Conservation (phyloP, 257 asterid genomes). For the Fraxinus cuspidata region DNA sequence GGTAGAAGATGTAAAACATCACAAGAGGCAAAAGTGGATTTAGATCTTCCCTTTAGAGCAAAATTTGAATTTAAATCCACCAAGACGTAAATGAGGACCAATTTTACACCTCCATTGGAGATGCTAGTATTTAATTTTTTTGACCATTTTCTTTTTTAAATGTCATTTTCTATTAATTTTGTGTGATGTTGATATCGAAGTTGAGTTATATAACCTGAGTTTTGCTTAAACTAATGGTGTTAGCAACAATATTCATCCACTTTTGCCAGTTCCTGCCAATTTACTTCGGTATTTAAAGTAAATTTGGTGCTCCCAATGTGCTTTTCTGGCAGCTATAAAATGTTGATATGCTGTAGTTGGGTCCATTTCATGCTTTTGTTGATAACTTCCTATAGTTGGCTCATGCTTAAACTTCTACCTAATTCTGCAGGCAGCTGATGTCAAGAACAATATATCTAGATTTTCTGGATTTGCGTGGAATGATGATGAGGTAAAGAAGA, state of each 20-base stretch:
- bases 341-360: constrained; percentile 10
- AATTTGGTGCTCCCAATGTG: not conserved
- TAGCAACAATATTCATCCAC: not conserved
- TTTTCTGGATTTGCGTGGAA: constrained; percentile 96
- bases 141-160: not conserved
- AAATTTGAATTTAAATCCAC: too few relatives aligned
- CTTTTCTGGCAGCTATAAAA: not conserved
- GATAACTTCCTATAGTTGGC: not conserved
- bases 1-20: too few relatives aligned
- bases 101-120: too few relatives aligned
- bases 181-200: constrained; percentile 3
- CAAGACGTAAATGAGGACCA: too few relatives aligned
- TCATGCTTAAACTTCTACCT: constrained; percentile 22
- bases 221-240: not conserved
- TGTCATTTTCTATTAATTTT: not conserved
- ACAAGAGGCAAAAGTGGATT: too few relatives aligned
- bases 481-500: constrained; percentile 63
- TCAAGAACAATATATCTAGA: constrained; percentile 68
- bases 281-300: not conserved
- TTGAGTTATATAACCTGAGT: not conserved
- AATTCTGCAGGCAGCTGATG: constrained; percentile 69
- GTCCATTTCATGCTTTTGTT: constrained; percentile 8
- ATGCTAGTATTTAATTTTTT: not conserved
- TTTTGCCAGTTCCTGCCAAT: not conserved
- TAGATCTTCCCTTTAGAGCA: too few relatives aligned